phyloP scores from a whole-genome alignment of 2,329 filamentous ascomycete species.

The Emydomyces testavorans region DNA sequence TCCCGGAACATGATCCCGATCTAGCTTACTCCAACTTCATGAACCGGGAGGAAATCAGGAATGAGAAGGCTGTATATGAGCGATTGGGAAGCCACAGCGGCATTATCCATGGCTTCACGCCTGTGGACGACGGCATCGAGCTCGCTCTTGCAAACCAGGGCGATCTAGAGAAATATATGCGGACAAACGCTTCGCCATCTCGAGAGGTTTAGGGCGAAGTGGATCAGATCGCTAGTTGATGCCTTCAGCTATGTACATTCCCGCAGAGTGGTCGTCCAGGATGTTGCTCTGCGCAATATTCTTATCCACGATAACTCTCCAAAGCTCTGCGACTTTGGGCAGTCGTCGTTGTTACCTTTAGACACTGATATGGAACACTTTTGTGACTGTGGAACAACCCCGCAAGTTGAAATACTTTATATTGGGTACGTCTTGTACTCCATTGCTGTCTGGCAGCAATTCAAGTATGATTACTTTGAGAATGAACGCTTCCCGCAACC shows the following conservation, averaged over 20 bases:
- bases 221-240: constrained; percentile 4
- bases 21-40: constrained; percentile 1
- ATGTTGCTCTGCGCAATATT: constrained; percentile 7
- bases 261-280: constrained; percentile 1
- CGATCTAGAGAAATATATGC: constrained; percentile 6
- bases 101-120: neutral
- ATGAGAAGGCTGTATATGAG: constrained; percentile 3
- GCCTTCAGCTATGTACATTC: constrained; percentile 8
- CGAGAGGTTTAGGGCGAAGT: neutral
- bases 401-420: constrained; percentile 1
- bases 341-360: constrained; percentile 5
- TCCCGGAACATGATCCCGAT: constrained; percentile 6
- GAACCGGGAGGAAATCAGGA: neutral
- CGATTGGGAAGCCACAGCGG: constrained; percentile 4
- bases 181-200: constrained; percentile 1
- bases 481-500: constrained; percentile 1
- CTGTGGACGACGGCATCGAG: neutral
- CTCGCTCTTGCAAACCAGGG: constrained; percentile 10
- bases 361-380: constrained; percentile 9
- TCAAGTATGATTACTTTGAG: constrained; percentile 13
- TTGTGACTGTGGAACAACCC: neutral
- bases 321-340: constrained; percentile 3
- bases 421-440: constrained; percentile 2
- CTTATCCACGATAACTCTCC: constrained; percentile 5
- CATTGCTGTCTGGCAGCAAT: constrained; percentile 9